Evolutionary conservation across 2,329 filamentous ascomycete species (phyloP).

Genomic region (Cryphonectria parasitica): DNA sequence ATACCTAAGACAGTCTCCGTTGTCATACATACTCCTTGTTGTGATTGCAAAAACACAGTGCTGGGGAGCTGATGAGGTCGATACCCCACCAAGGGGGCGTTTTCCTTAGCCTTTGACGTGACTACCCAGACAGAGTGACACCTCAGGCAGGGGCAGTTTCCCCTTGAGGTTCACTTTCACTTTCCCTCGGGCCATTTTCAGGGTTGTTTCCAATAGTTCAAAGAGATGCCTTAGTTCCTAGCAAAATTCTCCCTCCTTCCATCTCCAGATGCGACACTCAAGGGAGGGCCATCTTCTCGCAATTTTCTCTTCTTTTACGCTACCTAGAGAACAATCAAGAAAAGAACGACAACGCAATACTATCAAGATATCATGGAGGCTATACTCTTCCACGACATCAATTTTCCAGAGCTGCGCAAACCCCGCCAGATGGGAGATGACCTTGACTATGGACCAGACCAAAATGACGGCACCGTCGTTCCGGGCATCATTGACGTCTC

Average conservation of each 20-base stretch:
- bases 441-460: too few relatives aligned
- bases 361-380: not conserved
- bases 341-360: too few relatives aligned
- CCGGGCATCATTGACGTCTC: slow-evolving; percentile 10
- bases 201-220: not conserved
- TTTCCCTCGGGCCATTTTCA: not conserved
- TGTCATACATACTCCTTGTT: not conserved
- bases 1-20: too few relatives aligned
- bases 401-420: slow-evolving; percentile 6
- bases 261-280: not conserved
- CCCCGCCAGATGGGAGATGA: not conserved
- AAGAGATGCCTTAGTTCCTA: not conserved
- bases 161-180: not conserved
- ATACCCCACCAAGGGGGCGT: too few relatives aligned
- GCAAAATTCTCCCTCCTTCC: too few relatives aligned
- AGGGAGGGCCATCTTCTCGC: not conserved
- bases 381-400: not conserved
- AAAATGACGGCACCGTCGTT: not conserved
- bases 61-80: too few relatives aligned
- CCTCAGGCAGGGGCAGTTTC: not conserved
- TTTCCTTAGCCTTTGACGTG: not conserved
- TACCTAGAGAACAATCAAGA: too few relatives aligned
- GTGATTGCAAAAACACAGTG: not conserved
- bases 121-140: not conserved
- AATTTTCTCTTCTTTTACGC: too few relatives aligned